Evolutionary conservation across 495 filamentous ascomycete species (phyloP).

Genomic region (Neurospora hispaniola): DNA sequence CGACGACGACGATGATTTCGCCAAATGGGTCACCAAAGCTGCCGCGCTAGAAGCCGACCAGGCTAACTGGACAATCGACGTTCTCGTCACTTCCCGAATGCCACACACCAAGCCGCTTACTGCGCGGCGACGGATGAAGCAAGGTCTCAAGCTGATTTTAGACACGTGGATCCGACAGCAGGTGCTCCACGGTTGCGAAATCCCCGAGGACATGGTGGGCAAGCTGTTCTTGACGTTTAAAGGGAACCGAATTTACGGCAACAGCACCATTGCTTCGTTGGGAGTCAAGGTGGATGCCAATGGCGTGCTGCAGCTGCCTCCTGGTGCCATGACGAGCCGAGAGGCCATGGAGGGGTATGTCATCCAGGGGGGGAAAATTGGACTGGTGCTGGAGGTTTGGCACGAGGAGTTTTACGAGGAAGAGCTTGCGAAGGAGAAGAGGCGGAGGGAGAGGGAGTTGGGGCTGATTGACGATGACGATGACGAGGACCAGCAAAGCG

Average conservation of each 20-base stretch:
- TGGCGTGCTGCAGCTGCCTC: conserved; percentile 17
- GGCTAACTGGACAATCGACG: conserved; percentile 3
- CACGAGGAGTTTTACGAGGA: conserved; percentile 49
- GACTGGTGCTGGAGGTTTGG: conserved; percentile 63
- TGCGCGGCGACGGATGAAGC: conserved; percentile 7
- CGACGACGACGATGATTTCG: conserved; percentile 75
- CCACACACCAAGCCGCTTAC: conserved; percentile 4
- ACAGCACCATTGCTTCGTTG: conserved; percentile 60
- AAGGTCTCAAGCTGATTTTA: conserved; percentile 11
- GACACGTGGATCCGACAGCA: conserved; percentile 10
- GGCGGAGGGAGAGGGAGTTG: conserved; percentile 18
- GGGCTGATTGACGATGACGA: conserved; percentile 14
- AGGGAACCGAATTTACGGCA: conserved; percentile 57
- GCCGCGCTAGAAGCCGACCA: neutral
- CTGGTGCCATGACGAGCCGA: conserved; percentile 24
- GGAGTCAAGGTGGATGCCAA: conserved; percentile 40
- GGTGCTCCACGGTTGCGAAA: neutral
- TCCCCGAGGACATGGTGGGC: conserved; percentile 8
- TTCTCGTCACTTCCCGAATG: conserved; percentile 11
- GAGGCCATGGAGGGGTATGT: conserved; percentile 9
- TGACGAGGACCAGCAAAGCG: neutral
- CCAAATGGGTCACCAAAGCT: conserved; percentile 14
- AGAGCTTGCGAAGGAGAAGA: conserved; percentile 28
- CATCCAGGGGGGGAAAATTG: conserved; percentile 12
- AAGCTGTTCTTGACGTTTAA: conserved; percentile 72